Evolutionary conservation across 768 basidiomycete species (phyloP).

Genomic region (Macrolepiota albuminosa): DNA sequence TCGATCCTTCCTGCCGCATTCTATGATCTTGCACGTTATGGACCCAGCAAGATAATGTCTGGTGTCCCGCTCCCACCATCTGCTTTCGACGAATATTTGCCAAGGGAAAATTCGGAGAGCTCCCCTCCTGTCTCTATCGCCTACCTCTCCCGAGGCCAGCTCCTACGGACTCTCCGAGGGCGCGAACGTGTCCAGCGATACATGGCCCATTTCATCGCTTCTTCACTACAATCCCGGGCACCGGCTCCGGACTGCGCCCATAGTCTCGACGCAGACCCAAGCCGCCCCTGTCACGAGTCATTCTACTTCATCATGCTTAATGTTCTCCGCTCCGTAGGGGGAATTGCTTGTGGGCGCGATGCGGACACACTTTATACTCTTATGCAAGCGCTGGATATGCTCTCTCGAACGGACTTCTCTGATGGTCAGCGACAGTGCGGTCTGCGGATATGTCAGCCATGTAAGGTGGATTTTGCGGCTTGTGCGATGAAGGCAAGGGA

Average conservation of each 20-base stretch:
- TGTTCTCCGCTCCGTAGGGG: slow-evolving; percentile 62
- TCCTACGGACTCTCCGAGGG: slow-evolving; percentile 49
- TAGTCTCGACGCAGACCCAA: slow-evolving; percentile 27
- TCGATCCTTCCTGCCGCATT: slow-evolving; percentile 64
- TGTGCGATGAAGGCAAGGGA: slow-evolving; percentile 37
- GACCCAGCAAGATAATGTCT: slow-evolving; percentile 59
- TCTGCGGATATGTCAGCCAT: slow-evolving; percentile 48
- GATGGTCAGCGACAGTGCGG: slow-evolving; percentile 53
- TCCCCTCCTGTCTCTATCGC: slow-evolving; percentile 31
- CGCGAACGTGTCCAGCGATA: slow-evolving; percentile 62
- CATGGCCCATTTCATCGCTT: slow-evolving; percentile 55
- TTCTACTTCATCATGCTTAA: slow-evolving; percentile 78
- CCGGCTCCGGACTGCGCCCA: slow-evolving; percentile 48
- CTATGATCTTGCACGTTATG: slow-evolving; percentile 72
- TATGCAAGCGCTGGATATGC: slow-evolving; percentile 65
- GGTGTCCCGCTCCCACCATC: slow-evolving; percentile 39
- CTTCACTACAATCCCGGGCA: slow-evolving; percentile 44
- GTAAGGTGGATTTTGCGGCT: slow-evolving; percentile 42
- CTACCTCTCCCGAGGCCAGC: slow-evolving; percentile 10
- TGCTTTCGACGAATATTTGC: slow-evolving; percentile 23
- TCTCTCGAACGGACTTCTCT: slow-evolving; percentile 64
- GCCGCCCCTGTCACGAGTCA: slow-evolving; percentile 53
- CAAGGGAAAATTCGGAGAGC: slow-evolving; percentile 10
- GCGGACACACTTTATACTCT: slow-evolving; percentile 72
- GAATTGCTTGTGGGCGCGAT: slow-evolving; percentile 67